These are phyloP conservation scores for Ceriops zippeliana DNA, from an alignment of 345 rosid genomes.

Conservation along the genomic window DNA sequence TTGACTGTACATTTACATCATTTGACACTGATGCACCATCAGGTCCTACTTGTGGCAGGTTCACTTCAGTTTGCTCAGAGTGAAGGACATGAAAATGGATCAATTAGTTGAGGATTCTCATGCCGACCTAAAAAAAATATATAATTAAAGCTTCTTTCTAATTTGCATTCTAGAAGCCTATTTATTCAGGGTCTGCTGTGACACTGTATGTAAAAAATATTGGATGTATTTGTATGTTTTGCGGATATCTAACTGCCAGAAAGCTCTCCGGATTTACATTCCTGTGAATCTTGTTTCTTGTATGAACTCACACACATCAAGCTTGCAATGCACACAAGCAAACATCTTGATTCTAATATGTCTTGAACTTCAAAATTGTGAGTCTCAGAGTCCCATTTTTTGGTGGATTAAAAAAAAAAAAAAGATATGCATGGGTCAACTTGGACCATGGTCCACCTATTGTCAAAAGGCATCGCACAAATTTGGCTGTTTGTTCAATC, in stretches of 20 bases:
- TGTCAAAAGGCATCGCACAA: slow-evolving; percentile 4
- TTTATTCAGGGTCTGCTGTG: not conserved
- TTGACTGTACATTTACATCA: slow-evolving; percentile 18
- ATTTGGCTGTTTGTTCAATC: slow-evolving; percentile 11
- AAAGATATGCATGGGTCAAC: not conserved
- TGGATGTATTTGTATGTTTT: no score
- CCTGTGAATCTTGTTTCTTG: no score
- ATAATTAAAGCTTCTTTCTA: slow-evolving; percentile 2
- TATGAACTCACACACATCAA: no score
- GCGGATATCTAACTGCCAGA: no score
- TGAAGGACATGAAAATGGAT: not conserved
- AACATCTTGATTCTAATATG: no score
- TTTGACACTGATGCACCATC: slow-evolving; percentile 23
- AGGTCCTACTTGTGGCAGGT: slow-evolving; percentile 6
- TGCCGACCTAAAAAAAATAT: not conserved
- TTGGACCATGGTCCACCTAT: not conserved
- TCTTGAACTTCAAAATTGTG: no score
- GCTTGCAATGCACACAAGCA: no score
- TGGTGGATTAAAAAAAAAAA: no score
- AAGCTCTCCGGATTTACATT: no score
- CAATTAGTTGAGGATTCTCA: slow-evolving; percentile 6
- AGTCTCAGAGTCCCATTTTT: no score
- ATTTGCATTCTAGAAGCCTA: slow-evolving; percentile 10
- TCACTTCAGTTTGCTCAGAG: not conserved
- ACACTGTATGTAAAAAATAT: not conserved